Percentiles rank a stretch among this genome's conserved stretches.
Evolutionary conservation across 805 yeast genomes (phyloP).

Genomic region (Cyberlindnera americana): DNA sequence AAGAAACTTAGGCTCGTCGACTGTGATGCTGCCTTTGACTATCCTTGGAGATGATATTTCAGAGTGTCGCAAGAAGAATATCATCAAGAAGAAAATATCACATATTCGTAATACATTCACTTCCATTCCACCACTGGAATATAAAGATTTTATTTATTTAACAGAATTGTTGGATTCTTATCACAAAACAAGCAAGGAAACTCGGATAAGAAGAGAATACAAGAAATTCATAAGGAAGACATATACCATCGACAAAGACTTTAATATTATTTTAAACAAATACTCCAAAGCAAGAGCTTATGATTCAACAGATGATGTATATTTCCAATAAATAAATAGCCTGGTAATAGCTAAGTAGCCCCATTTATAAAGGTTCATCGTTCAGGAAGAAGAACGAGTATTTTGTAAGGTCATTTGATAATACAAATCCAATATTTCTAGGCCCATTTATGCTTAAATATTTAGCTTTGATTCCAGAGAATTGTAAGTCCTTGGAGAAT

Average conservation of each 20-base stretch:
- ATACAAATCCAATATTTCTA: slow-evolving; percentile 33
- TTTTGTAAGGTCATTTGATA: slow-evolving; percentile 34
- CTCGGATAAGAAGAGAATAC: slow-evolving; percentile 23
- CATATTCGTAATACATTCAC: slow-evolving; percentile 17
- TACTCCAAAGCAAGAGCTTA: slow-evolving; percentile 19
- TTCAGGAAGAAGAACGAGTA: slow-evolving; percentile 11
- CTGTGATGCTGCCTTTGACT: slow-evolving; percentile 20
- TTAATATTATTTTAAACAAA: slow-evolving; percentile 15
- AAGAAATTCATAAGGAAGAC: slow-evolving; percentile 24
- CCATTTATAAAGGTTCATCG: slow-evolving; percentile 2
- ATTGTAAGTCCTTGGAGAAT: slow-evolving; percentile 1
- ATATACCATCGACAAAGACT: slow-evolving; percentile 19
- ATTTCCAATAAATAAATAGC: slow-evolving; percentile 1
- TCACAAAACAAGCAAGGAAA: no score
- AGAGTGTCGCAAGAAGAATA: slow-evolving; percentile 17
- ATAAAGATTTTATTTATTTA: slow-evolving; percentile 15
- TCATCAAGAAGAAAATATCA: slow-evolving; percentile 21
- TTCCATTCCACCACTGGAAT: slow-evolving; percentile 23
- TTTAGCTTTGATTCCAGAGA: slow-evolving; percentile 20
- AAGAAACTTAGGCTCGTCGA: slow-evolving; percentile 17
- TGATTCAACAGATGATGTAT: slow-evolving; percentile 5
- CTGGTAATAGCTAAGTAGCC: not conserved
- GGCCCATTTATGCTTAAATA: slow-evolving; percentile 29
- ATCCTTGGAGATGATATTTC: slow-evolving; percentile 22
- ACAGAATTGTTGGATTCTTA: slow-evolving; percentile 15